Evolutionary conservation across 2,329 filamentous ascomycete species (phyloP).

Genomic region (Zasmidium angulare): DNA sequence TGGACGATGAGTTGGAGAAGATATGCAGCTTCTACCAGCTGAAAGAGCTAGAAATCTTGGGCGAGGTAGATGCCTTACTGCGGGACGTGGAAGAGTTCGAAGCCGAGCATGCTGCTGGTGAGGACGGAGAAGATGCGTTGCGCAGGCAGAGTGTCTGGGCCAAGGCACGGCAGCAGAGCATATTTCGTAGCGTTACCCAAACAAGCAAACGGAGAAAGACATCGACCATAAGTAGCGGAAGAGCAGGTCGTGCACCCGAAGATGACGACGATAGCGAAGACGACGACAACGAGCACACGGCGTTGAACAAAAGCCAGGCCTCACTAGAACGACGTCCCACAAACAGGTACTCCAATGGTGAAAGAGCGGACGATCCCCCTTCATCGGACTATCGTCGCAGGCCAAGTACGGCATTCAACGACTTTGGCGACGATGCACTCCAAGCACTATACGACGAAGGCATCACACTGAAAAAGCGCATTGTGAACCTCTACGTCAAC

Average conservation of each 20-base stretch:
- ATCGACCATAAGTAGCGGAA: constrained; percentile 41
- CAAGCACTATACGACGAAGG: constrained; percentile 67
- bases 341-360: constrained; percentile 16
- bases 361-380: constrained; percentile 18
- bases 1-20: constrained; percentile 91
- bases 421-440: constrained; percentile 74
- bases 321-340: constrained; percentile 24
- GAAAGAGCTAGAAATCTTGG: constrained; percentile 84
- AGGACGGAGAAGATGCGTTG: constrained; percentile 31
- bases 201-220: constrained; percentile 44
- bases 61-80: constrained; percentile 75
- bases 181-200: constrained; percentile 52
- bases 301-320: constrained; percentile 40
- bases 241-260: constrained; percentile 54
- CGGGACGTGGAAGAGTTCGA: constrained; percentile 71
- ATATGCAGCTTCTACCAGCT: constrained; percentile 85
- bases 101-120: constrained; percentile 46
- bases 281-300: constrained; percentile 54
- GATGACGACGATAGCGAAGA: constrained; percentile 57
- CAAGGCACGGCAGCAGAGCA: constrained; percentile 43
- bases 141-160: constrained; percentile 34
- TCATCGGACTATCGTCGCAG: constrained; percentile 55
- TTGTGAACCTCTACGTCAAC: constrained; percentile 83
- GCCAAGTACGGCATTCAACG: constrained; percentile 68
- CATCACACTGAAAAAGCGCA: constrained; percentile 89